Percentiles rank a stretch among this genome's conserved stretches.
Evolutionary conservation across 2,329 filamentous ascomycete species (phyloP).

Genomic region (Didymella keratinophila): DNA sequence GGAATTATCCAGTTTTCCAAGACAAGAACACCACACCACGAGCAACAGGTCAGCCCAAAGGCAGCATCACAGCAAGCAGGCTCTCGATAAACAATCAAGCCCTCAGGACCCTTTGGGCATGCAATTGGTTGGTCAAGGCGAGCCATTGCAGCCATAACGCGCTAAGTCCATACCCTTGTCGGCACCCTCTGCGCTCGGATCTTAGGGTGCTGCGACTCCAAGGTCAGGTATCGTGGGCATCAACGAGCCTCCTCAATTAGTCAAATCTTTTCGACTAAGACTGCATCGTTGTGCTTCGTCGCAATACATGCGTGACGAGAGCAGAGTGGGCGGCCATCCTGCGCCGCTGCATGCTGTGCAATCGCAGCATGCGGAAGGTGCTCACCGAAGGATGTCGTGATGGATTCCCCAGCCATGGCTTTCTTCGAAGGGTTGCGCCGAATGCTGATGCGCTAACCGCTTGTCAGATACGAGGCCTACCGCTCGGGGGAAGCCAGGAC

Average conservation of each 20-base stretch:
- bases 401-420: slow-evolving; percentile 22
- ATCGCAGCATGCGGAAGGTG: slow-evolving; percentile 10
- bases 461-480: slow-evolving; percentile 34
- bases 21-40: slow-evolving; percentile 14
- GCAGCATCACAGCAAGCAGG: slow-evolving; percentile 18
- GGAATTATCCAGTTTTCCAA: background rate
- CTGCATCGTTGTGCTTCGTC: background rate
- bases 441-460: slow-evolving; percentile 31
- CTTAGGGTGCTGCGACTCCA: slow-evolving; percentile 22
- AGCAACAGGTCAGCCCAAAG: slow-evolving; percentile 21
- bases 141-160: slow-evolving; percentile 16
- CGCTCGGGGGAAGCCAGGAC: slow-evolving; percentile 37
- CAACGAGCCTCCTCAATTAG: slow-evolving; percentile 3
- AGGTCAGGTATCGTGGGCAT: slow-evolving; percentile 22
- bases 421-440: slow-evolving; percentile 27
- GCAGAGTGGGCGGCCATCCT: background rate
- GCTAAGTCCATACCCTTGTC: slow-evolving; percentile 16
- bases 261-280: background rate
- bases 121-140: slow-evolving; percentile 26
- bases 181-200: slow-evolving; percentile 25
- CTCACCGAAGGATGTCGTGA: slow-evolving; percentile 17
- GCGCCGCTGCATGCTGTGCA: slow-evolving; percentile 3
- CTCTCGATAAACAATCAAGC: slow-evolving; percentile 16
- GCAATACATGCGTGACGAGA: background rate
- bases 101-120: slow-evolving; percentile 16